A percentile compares a stretch with the other conserved stretches of the same genome.
Conservation (phyloP, 352 stramenopile genomes). For the Elongisporangium senticosum region DNA sequence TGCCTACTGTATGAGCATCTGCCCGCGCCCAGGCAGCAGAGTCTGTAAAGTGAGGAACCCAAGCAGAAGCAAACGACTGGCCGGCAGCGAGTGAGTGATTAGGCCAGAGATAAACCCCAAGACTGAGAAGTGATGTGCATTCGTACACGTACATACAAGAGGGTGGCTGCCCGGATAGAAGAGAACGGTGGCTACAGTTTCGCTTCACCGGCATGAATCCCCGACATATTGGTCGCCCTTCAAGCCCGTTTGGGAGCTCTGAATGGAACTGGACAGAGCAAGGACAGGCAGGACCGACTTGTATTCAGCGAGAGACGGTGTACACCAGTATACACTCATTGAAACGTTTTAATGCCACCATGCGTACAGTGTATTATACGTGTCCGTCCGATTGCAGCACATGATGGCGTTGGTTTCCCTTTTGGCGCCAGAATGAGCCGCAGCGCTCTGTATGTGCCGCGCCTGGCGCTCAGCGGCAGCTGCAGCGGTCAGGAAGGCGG, state of each 20-base stretch:
- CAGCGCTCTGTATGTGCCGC: constrained; percentile 27
- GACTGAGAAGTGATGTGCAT: not conserved
- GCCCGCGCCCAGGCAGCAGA: not conserved
- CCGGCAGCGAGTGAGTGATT: not conserved
- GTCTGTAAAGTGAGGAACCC: not conserved
- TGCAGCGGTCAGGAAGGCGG: constrained; percentile 22
- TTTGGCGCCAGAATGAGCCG: not conserved
- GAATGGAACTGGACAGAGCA: not conserved
- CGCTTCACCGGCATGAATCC: not conserved
- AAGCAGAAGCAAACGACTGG: not conserved
- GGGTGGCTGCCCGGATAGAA: not conserved
- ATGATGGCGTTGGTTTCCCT: not conserved
- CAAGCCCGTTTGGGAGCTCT: not conserved
- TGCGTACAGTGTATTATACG: not conserved
- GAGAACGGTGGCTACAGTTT: not conserved
- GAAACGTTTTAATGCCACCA: not conserved
- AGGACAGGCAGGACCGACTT: not conserved
- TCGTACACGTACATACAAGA: no score
- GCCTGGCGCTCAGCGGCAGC: constrained; percentile 26
- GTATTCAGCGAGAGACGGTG: not conserved
- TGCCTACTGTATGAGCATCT: not conserved
- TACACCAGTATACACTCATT: not conserved
- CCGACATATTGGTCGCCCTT: not conserved
- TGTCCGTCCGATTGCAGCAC: constrained; percentile 4
- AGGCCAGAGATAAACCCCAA: not conserved